Evolutionary conservation across 1,139 yeast genomes (phyloP).

Genomic region (Candida sp.): DNA sequence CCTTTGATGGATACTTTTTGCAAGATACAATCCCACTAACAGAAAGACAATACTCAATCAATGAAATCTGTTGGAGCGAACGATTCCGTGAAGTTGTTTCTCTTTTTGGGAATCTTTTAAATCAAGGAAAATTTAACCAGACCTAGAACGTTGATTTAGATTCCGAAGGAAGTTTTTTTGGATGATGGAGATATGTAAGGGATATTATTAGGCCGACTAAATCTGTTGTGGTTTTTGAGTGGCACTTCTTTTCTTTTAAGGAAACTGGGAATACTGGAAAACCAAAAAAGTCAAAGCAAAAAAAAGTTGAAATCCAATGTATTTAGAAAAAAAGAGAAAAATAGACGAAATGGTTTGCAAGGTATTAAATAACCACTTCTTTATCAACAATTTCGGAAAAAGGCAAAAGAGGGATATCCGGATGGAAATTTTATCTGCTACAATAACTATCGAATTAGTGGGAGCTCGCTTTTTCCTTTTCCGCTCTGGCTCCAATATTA

Average conservation of each 20-base stretch:
- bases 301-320: not conserved
- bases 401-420: not conserved
- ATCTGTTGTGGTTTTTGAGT: not conserved
- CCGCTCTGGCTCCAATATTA: not conserved
- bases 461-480: too few species aligned
- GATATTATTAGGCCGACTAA: not conserved
- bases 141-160: not conserved
- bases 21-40: not conserved
- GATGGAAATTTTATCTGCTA: not conserved
- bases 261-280: not conserved
- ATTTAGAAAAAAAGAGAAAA: not conserved
- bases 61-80: not conserved
- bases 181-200: not conserved
- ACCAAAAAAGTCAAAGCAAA: not conserved
- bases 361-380: not conserved
- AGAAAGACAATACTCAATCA: not conserved
- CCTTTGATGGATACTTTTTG: not conserved
- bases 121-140: conserved; percentile 3
- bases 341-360: not conserved
- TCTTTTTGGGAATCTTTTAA: not conserved
- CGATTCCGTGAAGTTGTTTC: not conserved
- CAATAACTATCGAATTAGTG: too few species aligned
- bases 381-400: not conserved
- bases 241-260: not conserved
- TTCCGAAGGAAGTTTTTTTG: not conserved